Percentiles rank a stretch among this genome's conserved stretches.
Evolutionary conservation across 2,329 filamentous ascomycete genomes (phyloP).

Genomic region (Plenodomus biglobosus): DNA sequence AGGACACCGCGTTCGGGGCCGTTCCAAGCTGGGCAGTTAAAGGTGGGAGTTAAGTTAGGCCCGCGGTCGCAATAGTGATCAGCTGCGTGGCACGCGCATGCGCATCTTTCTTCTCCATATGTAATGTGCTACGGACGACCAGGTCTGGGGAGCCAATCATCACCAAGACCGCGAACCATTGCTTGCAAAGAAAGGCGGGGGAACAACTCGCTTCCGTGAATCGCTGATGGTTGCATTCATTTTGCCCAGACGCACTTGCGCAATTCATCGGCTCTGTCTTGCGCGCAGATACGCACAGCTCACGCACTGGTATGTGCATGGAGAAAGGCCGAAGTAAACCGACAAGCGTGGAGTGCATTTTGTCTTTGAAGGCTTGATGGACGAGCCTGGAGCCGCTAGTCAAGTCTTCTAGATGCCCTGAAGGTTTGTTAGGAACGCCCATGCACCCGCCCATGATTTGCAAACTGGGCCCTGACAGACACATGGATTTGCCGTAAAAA

Average conservation of each 20-base stretch:
- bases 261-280: slow-evolving; percentile 14
- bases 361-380: slow-evolving; percentile 21
- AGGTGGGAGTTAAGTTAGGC: background rate
- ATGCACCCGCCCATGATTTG: slow-evolving; percentile 13
- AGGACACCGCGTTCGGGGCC: slow-evolving; percentile 4
- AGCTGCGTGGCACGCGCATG: background rate
- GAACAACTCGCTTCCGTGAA: slow-evolving; percentile 6
- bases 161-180: slow-evolving; percentile 19
- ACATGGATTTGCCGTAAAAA: slow-evolving; percentile 1
- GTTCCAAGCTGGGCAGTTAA: slow-evolving; percentile 4
- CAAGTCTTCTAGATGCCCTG: slow-evolving; percentile 16
- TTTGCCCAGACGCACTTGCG: slow-evolving; percentile 3
- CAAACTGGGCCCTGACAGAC: slow-evolving; percentile 5
- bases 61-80: background rate
- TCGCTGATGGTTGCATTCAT: slow-evolving; percentile 5
- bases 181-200: slow-evolving; percentile 14
- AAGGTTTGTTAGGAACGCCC: slow-evolving; percentile 7
- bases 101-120: slow-evolving; percentile 1
- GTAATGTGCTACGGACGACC: background rate
- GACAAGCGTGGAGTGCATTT: slow-evolving; percentile 2
- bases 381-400: slow-evolving; percentile 6
- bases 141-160: slow-evolving; percentile 29
- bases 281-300: slow-evolving; percentile 9
- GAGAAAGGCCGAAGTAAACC: slow-evolving; percentile 23
- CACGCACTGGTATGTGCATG: slow-evolving; percentile 7